These are phyloP conservation scores for Dittrichia graveolens DNA, from an alignment of 129 eudicot genomes.

Conservation along the genomic window DNA sequence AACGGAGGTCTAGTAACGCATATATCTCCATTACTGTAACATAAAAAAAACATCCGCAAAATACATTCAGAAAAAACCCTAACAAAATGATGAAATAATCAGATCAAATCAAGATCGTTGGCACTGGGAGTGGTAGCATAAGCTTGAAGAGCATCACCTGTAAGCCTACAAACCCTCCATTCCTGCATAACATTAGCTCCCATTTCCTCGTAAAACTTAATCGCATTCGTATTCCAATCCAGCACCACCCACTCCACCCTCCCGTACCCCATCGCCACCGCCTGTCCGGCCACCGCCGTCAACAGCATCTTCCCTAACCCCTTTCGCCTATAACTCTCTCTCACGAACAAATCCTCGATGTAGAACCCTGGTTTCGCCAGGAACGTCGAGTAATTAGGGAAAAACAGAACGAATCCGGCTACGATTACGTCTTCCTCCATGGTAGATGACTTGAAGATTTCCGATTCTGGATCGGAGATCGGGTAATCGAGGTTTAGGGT, in stretches of 20 bases:
- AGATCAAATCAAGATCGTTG: constrained; percentile 31
- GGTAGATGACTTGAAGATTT: constrained; percentile 10
- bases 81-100: neutral
- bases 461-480: constrained; percentile 47
- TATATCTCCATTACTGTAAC: too few species aligned
- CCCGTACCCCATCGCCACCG: constrained; percentile 79
- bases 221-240: constrained; percentile 85
- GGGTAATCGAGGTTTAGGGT: constrained; percentile 50
- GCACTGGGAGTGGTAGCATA: constrained; percentile 42
- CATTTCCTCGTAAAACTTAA: constrained; percentile 72
- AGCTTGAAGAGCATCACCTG: constrained; percentile 61
- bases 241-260: constrained; percentile 90
- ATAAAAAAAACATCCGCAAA: too few species aligned
- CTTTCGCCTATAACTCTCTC: constrained; percentile 83
- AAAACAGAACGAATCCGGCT: constrained; percentile 72
- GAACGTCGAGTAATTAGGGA: constrained; percentile 70
- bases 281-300: constrained; percentile 78
- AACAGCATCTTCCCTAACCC: constrained; percentile 81
- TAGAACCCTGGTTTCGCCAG: constrained; percentile 86
- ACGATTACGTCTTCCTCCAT: constrained; percentile 29
- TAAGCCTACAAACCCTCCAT: constrained; percentile 75
- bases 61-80: neutral
- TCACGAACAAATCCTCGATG: constrained; percentile 74
- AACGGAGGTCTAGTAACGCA: too few species aligned
- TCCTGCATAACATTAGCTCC: constrained; percentile 77